phyloP scores from a whole-genome alignment of 2,329 filamentous ascomycete species.

The Paecilomyces fulvus region DNA sequence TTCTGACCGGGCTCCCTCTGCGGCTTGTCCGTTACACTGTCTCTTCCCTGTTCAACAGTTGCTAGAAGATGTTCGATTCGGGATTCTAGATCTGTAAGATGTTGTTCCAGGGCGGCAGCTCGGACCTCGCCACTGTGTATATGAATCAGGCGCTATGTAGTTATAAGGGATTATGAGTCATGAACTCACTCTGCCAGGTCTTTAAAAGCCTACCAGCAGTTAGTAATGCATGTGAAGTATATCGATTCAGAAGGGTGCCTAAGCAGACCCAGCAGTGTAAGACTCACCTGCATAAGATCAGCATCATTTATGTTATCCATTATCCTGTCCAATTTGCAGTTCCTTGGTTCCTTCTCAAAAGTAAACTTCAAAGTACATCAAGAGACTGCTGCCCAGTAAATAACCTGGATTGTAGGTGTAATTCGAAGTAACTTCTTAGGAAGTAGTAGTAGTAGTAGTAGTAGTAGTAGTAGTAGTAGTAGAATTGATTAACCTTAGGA shows the following conservation, averaged over 20 bases:
- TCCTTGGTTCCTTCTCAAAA: no score
- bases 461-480: no score
- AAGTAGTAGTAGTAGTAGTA: no score
- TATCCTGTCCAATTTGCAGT: no score
- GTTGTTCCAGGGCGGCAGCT: conserved; percentile 46
- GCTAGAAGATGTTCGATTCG: conserved; percentile 39
- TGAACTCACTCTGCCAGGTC: conserved; percentile 19
- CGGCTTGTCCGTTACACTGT: neutral
- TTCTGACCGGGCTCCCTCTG: neutral
- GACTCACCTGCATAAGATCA: neutral
- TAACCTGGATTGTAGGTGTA: no score
- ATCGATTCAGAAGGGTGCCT: neutral
- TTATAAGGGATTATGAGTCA: neutral
- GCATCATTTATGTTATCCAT: neutral
- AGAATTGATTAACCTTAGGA: no score
- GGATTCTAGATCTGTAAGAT: conserved; percentile 46
- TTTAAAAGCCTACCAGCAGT: conserved; percentile 19
- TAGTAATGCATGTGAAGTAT: neutral
- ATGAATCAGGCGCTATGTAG: conserved; percentile 3
- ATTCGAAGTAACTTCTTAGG: no score
- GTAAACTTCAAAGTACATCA: no score
- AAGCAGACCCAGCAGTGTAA: neutral
- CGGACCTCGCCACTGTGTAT: conserved; percentile 44
- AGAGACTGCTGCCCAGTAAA: no score
- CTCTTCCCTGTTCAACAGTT: conserved; percentile 10